Evolutionary conservation across 2,329 filamentous ascomycete species (phyloP).

Genomic region (Orbilia oligospora): DNA sequence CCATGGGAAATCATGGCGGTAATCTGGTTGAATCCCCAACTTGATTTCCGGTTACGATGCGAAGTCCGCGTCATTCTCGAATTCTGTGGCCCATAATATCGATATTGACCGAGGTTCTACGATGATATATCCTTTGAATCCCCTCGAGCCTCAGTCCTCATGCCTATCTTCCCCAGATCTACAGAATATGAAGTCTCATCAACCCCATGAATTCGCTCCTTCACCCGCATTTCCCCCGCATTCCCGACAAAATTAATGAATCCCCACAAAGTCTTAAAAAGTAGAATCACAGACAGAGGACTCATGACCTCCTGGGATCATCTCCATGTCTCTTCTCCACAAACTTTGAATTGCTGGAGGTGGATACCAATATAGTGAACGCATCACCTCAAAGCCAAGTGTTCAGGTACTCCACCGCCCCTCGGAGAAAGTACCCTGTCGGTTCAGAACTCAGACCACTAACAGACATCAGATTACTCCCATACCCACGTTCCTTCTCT

Average conservation of each 20-base stretch:
- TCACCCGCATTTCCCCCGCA: constrained; percentile 29
- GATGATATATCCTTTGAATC: not conserved
- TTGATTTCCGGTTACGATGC: not conserved
- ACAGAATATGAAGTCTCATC: not conserved
- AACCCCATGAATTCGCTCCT: constrained; percentile 10
- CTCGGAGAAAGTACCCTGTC: constrained; percentile 52
- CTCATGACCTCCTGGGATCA: constrained; percentile 26
- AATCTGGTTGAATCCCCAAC: not conserved
- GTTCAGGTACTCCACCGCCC: constrained; percentile 24
- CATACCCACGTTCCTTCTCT: constrained; percentile 45
- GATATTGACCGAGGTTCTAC: not conserved
- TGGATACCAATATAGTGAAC: not conserved
- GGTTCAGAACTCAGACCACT: constrained; percentile 46
- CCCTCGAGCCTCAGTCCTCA: constrained; percentile 1
- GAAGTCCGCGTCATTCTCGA: not conserved
- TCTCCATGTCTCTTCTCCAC: constrained; percentile 43
- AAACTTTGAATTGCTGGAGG: constrained; percentile 20
- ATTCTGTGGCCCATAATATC: not conserved
- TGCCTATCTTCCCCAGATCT: constrained; percentile 30
- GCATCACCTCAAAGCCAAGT: constrained; percentile 9
- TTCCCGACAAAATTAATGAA: constrained; percentile 27
- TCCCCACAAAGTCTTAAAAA: constrained; percentile 39
- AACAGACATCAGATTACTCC: constrained; percentile 22
- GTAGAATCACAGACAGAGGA: constrained; percentile 2
- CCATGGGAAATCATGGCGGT: not conserved